Conservation (phyloP, 495 filamentous ascomycete genomes). For the Polyplosphaeria fusca region DNA sequence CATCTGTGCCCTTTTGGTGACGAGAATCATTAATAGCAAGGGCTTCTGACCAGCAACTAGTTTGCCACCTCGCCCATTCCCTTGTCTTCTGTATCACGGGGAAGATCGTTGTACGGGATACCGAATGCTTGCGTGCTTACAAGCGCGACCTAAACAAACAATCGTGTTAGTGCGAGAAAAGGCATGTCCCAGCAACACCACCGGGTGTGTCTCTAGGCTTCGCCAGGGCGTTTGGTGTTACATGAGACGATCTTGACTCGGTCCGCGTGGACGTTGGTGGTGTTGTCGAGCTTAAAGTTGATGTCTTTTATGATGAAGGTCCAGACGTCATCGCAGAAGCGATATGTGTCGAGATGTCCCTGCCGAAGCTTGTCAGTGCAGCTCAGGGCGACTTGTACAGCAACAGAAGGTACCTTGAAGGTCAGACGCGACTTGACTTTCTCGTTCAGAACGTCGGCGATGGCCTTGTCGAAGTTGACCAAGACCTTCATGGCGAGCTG, state of each 20-base stretch:
- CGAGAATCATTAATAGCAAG: too few species aligned
- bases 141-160: too few species aligned
- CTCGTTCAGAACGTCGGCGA: conserved; percentile 82
- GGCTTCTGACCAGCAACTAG: too few species aligned
- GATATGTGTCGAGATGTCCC: conserved; percentile 98
- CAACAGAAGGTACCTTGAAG: conserved; percentile 78
- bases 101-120: too few species aligned
- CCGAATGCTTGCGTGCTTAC: too few species aligned
- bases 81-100: too few species aligned
- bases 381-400: too few species aligned
- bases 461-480: conserved; percentile 82
- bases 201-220: conserved; percentile 39
- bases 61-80: too few species aligned
- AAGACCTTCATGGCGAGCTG: conserved; percentile 98
- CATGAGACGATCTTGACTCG: conserved; percentile 98
- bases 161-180: too few species aligned
- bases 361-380: too few species aligned
- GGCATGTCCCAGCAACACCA: too few species aligned
- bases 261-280: conserved; percentile 43
- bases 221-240: conserved; percentile 79
- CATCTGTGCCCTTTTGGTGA: too few species aligned
- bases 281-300: conserved; percentile 91
- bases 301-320: conserved; percentile 99
- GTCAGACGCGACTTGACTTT: conserved; percentile 86
- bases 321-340: conserved; percentile 99